Conservation (phyloP, 2,329 filamentous ascomycete genomes). For the Aspergillus hiratsukae region DNA sequence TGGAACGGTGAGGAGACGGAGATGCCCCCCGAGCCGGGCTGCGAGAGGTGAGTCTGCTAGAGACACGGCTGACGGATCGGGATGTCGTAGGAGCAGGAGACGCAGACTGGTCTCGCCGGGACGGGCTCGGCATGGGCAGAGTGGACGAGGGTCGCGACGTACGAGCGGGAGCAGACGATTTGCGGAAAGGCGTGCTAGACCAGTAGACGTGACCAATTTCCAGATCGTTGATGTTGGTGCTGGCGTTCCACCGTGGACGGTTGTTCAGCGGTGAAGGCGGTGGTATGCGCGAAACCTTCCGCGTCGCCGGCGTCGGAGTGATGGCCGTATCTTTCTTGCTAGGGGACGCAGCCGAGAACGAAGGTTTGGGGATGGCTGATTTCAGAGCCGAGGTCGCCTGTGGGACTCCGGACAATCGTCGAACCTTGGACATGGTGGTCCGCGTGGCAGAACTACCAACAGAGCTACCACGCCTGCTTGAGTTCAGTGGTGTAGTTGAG, state of each 20-base stretch:
- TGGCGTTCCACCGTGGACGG: conserved; percentile 69
- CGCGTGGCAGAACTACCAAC: conserved; percentile 39
- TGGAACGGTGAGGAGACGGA: conserved; percentile 21
- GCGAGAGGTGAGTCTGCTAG: conserved; percentile 29
- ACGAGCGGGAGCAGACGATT: conserved; percentile 25
- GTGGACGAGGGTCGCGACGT: conserved; percentile 37
- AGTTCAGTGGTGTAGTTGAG: conserved; percentile 41
- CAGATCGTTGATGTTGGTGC: conserved; percentile 60
- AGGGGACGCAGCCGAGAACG: conserved; percentile 32
- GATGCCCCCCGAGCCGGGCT: conserved; percentile 27
- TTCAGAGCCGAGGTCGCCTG: conserved; percentile 31
- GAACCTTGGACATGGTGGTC: conserved; percentile 35
- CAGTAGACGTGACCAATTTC: conserved; percentile 66
- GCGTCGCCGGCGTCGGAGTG: conserved; percentile 48
- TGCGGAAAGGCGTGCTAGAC: conserved; percentile 54
- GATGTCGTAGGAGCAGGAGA: conserved; percentile 33
- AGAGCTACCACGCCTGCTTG: conserved; percentile 46
- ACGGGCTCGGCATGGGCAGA: conserved; percentile 38
- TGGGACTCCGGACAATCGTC: conserved; percentile 48
- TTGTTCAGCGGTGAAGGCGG: conserved; percentile 44
- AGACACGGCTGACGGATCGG: conserved; percentile 32
- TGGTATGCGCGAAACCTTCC: conserved; percentile 37
- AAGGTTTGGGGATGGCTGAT: conserved; percentile 35
- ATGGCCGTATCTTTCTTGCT: conserved; percentile 42
- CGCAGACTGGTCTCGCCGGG: conserved; percentile 39